Evolutionary conservation across 1,284 basidiomycete genomes (phyloP).

Genomic region (Macrocystidia cucumis): DNA sequence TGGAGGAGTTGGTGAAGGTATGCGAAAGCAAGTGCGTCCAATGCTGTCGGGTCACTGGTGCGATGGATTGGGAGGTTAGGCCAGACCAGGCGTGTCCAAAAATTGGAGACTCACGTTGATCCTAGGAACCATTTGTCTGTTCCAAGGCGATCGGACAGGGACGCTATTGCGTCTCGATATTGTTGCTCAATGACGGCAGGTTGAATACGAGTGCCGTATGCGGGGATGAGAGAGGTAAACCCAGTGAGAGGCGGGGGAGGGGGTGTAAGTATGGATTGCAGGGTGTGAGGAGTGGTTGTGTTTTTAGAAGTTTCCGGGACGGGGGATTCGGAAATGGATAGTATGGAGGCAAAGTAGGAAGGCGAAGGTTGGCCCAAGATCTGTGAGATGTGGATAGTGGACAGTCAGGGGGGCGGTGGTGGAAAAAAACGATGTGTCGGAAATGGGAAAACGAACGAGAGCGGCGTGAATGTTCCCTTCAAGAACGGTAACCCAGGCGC

Average conservation of each 20-base stretch:
- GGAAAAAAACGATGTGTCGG: not conserved
- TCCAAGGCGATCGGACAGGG: conserved; percentile 66
- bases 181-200: conserved; percentile 38
- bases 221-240: conserved; percentile 49
- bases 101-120: conserved; percentile 45
- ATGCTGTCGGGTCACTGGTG: conserved; percentile 56
- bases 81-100: not conserved
- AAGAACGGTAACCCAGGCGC: conserved; percentile 70
- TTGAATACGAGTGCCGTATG: conserved; percentile 50
- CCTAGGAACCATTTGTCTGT: conserved; percentile 73
- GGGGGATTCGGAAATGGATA: conserved; percentile 18
- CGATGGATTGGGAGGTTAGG: conserved; percentile 7
- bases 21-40: conserved; percentile 74
- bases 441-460: conserved; percentile 37
- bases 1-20: conserved; percentile 63
- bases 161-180: conserved; percentile 64
- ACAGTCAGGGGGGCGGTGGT: not conserved
- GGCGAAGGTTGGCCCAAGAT: conserved; percentile 35
- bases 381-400: too few relatives aligned
- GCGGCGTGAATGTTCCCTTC: conserved; percentile 71
- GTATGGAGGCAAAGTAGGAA: conserved; percentile 29
- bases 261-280: conserved; percentile 43
- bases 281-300: conserved; percentile 20
- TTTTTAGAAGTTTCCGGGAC: too few relatives aligned
- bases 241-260: conserved; percentile 67